Evolutionary conservation across 495 filamentous ascomycete genomes (phyloP).

Genomic region (Apiosordaria backusii): DNA sequence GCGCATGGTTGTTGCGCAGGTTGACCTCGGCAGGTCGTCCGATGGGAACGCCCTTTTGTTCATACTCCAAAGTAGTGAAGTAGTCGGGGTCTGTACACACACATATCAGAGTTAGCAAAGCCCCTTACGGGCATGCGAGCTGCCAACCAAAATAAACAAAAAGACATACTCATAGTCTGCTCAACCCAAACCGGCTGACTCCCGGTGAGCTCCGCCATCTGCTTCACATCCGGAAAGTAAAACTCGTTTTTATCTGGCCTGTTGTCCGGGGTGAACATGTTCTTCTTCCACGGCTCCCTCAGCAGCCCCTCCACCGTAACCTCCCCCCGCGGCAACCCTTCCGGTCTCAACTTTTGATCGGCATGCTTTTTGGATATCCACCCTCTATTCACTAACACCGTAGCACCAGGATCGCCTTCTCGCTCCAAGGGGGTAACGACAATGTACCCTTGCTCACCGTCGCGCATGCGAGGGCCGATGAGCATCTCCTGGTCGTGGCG

Average conservation of each 20-base stretch:
- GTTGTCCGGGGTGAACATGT: conserved; percentile 93
- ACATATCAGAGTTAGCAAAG: conserved; percentile 8
- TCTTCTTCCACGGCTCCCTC: conserved; percentile 90
- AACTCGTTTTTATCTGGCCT: conserved; percentile 76
- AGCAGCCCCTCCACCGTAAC: conserved; percentile 81
- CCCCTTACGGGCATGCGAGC: neutral
- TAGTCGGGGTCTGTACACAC: conserved; percentile 65
- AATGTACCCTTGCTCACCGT: conserved; percentile 84
- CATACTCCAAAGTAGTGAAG: conserved; percentile 63
- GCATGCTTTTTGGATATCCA: conserved; percentile 77
- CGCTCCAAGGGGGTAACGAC: conserved; percentile 90
- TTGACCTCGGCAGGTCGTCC: conserved; percentile 90
- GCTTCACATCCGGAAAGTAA: conserved; percentile 87
- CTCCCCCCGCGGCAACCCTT: conserved; percentile 59
- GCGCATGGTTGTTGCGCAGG: conserved; percentile 90
- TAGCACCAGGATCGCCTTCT: conserved; percentile 38
- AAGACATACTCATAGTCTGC: conserved; percentile 78
- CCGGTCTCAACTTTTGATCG: conserved; percentile 56
- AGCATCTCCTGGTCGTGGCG: conserved; percentile 95
- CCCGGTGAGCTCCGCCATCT: conserved; percentile 86
- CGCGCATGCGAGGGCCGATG: conserved; percentile 81
- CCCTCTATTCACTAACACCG: conserved; percentile 78
- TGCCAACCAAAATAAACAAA: neutral
- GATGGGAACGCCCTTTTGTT: conserved; percentile 82
- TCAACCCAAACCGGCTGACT: conserved; percentile 93